These are phyloP conservation scores for Choanephora cucurbitarum DNA, from an alignment of 371 early-diverging fungal species.

Conservation along the genomic window DNA sequence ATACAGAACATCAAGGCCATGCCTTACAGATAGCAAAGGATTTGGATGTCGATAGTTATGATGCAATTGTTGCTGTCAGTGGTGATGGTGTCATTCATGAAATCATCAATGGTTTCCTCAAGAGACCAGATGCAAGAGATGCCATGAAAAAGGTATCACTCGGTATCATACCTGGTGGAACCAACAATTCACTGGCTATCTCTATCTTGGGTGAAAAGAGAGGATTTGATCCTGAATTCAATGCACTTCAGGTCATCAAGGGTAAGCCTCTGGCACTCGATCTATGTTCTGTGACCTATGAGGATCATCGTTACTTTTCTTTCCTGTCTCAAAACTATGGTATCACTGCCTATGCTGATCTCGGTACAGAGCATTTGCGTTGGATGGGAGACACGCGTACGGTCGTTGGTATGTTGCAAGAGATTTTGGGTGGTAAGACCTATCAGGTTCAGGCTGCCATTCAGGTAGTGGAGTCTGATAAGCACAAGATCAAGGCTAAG, in stretches of 20 bases:
- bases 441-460: conserved; percentile 52
- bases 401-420: conserved; percentile 50
- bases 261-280: conserved; percentile 59
- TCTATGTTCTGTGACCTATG: conserved; percentile 61
- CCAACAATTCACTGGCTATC: conserved; percentile 59
- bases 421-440: conserved; percentile 44
- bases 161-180: conserved; percentile 69
- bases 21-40: conserved; percentile 66
- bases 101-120: conserved; percentile 72
- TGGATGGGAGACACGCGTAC: conserved; percentile 70
- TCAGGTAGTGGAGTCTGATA: conserved; percentile 51
- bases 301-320: conserved; percentile 53
- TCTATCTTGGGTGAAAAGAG: conserved; percentile 56
- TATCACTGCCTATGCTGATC: conserved; percentile 63
- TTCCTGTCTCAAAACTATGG: conserved; percentile 68
- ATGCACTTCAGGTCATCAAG: conserved; percentile 60
- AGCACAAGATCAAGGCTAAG: conserved; percentile 39
- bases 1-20: conserved; percentile 65
- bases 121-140: conserved; percentile 60
- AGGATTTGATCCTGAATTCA: conserved; percentile 51
- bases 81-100: conserved; percentile 87
- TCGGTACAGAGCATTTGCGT: conserved; percentile 62
- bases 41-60: conserved; percentile 56
- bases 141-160: conserved; percentile 60
- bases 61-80: conserved; percentile 67